Evolutionary conservation across 768 basidiomycete genomes (phyloP).

Genomic region (Aureoboletus auriporus): DNA sequence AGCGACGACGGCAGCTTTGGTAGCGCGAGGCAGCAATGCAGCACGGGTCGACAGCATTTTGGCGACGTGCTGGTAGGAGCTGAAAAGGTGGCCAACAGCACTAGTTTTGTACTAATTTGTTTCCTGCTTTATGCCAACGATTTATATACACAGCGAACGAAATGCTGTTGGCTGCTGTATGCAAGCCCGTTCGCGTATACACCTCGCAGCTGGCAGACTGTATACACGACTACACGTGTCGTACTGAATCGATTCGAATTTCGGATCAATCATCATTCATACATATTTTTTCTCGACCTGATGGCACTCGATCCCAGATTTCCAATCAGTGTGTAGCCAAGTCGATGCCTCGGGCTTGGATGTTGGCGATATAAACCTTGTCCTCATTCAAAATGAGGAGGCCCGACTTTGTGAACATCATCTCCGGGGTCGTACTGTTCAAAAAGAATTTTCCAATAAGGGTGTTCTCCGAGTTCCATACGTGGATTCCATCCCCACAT

Average conservation of each 20-base stretch:
- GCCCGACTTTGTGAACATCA: constrained; percentile 39
- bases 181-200: not conserved
- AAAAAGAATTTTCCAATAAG: constrained; percentile 67
- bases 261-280: no score
- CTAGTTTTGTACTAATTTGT: no score
- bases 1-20: constrained; percentile 47
- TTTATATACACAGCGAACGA: constrained; percentile 4
- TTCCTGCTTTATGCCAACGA: not conserved
- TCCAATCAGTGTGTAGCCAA: constrained; percentile 5
- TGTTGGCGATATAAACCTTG: constrained; percentile 35
- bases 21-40: constrained; percentile 23
- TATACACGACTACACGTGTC: not conserved
- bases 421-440: constrained; percentile 29
- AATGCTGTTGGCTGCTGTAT: constrained; percentile 21
- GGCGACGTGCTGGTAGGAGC: not conserved
- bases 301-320: not conserved
- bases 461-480: constrained; percentile 52
- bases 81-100: not conserved
- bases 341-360: constrained; percentile 29
- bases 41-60: constrained; percentile 31
- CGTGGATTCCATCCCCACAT: constrained; percentile 65
- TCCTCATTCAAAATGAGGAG: constrained; percentile 40
- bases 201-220: no score
- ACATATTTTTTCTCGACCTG: no score
- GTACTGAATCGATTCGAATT: no score